These are phyloP conservation scores for Dactylellina sp. DNA, from an alignment of 2,329 filamentous ascomycete genomes.

Conservation along the genomic window DNA sequence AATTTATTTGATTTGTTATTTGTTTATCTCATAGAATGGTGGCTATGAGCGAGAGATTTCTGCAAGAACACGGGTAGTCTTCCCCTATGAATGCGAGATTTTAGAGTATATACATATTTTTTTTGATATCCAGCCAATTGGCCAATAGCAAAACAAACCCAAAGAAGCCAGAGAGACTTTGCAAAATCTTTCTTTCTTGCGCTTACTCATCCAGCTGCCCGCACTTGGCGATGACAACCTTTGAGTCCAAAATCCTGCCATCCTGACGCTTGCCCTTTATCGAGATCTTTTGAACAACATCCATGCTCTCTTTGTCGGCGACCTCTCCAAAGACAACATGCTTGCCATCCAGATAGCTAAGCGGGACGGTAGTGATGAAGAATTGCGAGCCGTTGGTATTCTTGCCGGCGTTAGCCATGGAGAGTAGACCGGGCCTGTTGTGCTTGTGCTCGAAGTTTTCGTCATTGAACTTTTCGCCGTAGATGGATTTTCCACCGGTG, in stretches of 20 bases:
- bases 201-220: constrained; percentile 22
- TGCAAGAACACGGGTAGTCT: not conserved
- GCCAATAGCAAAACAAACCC: no score
- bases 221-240: constrained; percentile 34
- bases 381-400: constrained; percentile 88
- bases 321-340: constrained; percentile 89
- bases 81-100: not conserved
- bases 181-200: no score
- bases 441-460: constrained; percentile 89
- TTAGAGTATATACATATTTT: constrained; percentile 11
- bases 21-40: not conserved
- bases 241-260: constrained; percentile 49
- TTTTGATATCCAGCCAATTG: not conserved
- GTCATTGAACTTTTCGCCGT: constrained; percentile 91
- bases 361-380: constrained; percentile 73
- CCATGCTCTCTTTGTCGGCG: constrained; percentile 63
- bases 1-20: constrained; percentile 17
- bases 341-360: constrained; percentile 73
- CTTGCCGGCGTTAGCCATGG: constrained; percentile 94
- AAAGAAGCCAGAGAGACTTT: no score
- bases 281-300: constrained; percentile 56
- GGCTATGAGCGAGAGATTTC: not conserved
- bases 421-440: constrained; percentile 80
- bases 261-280: constrained; percentile 53
- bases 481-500: constrained; percentile 92